Evolutionary conservation across 495 filamentous ascomycete species (phyloP), one percentile per base, ranked within the genome.

Genomic region (Jackrogersella multiformis): DNA sequence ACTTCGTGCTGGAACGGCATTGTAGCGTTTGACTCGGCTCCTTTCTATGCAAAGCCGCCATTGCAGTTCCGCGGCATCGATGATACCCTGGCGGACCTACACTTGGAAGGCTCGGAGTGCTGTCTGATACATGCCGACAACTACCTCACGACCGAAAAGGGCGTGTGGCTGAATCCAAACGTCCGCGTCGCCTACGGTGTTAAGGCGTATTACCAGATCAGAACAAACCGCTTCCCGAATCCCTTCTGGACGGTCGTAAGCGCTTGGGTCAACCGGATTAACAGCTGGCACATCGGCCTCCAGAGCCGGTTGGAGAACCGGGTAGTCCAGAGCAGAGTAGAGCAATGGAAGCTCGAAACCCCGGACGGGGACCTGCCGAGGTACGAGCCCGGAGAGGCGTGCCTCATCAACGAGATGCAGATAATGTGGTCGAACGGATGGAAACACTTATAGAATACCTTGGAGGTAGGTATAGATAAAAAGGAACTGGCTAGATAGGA

Each of bases 1-100:
- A 77, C 74, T 26, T 90, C 88, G 57, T 96, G 92, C 75, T 96
- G 92, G 92, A 95, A 95, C 54, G 91, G 92, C 41, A 89, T 94
- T 76, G 81, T 88, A 65, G 74, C 66, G 15, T 66, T 77, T 38
- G 53, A 73, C 18, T 64, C 59, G 21, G 70, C 75, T 2, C 87
- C 90, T 2, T 92, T 92, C 77, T 84, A 85, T 61, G 66, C 74
- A 12, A 63, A 75, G 4, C 56, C 71, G 2, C 81, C 84, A 34
- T 80, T 89, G 7, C 75, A 77, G 28, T 96, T 94, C 74, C 88
- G 92, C 35, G 91, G 88, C 23, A 84, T 94, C 48, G 72, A 86
- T 0, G 92, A 94, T 64, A 82, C 76, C 1, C 85, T 96, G 6
- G 91, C 92, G 0, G 67, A 76, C 1, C 72, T 75, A 2, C 91